Evolutionary conservation across 768 basidiomycete species (phyloP), one percentile per base, ranked within the genome.

Genomic region (Serendipita sp.): DNA sequence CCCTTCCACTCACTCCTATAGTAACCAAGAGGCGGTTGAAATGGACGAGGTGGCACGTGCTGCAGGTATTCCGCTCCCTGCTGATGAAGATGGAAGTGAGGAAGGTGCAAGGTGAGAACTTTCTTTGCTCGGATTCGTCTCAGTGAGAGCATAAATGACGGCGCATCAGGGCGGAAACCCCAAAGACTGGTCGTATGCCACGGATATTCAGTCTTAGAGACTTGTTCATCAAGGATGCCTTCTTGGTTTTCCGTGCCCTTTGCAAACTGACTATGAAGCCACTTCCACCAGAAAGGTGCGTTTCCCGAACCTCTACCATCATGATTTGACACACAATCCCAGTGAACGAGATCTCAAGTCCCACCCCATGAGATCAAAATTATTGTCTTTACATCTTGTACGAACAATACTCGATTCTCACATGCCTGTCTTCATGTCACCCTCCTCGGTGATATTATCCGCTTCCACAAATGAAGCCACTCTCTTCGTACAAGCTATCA

Each of bases 181-280:
- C 53, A 13, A 71, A 70, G 52, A 13, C 63, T 71, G 36, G 73
- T 70, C 67, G 66, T 71, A 66, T 65, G 43, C 71, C 68, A 10
- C 63, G 75, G 75, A 81, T 79, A 62, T 76, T 93, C 64, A 83
- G 84, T 18, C 78, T 80, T n/a, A 84, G 88, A 62, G 95, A 99
- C 68, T 75, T 97, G 64, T 95, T 93, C 72, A 81, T 96, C 71
- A 98, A 98, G 72, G 96, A 99, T 71, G 93, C 96, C 0, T 99
- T 97, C 77, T 81, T 99, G 66, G 95, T 99, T 43, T 95, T 98
- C 75, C 81, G 96, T 52, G 94, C 96, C 0, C 78, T 99, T 10
- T 98, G 96, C 77, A 98, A 98, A 72, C 77, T 98, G 67, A 94
- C 92, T 6, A 98, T 97, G 94, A 98, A 98, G 73, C 89, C 94